Percentiles rank a stretch among this genome's conserved stretches.
These are phyloP conservation scores for Cenchrus purpureus DNA, from an alignment of 176 grass and related monocot species.

Conservation along the genomic window DNA sequence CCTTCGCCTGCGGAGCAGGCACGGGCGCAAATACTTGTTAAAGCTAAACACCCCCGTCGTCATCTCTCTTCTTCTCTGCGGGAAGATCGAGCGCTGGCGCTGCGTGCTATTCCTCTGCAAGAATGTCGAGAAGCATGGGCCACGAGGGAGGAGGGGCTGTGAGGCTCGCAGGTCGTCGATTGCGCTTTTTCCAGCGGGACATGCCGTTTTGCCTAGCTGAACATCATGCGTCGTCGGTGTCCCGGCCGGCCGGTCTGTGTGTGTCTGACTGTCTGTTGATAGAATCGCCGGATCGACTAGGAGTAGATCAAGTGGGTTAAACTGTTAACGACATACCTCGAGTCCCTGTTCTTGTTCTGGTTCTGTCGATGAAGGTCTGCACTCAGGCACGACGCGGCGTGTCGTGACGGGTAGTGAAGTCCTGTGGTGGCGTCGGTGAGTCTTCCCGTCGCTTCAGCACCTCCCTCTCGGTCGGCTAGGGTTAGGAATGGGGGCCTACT, in stretches of 20 bases:
- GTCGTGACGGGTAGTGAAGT: too few species aligned
- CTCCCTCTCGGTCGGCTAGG: too few species aligned
- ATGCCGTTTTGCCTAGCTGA: not conserved
- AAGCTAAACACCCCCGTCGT: not conserved
- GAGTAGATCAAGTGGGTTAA: too few species aligned
- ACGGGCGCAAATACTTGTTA: not conserved
- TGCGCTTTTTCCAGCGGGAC: conserved; percentile 12
- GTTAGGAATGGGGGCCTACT: too few species aligned
- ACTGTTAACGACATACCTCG: too few species aligned
- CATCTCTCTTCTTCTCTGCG: not conserved
- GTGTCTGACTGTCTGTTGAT: too few species aligned
- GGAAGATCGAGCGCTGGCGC: not conserved
- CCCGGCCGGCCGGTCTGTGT: not conserved
- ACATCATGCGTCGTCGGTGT: not conserved
- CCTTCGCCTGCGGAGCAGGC: not conserved
- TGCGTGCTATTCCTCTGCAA: not conserved
- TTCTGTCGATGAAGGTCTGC: too few species aligned
- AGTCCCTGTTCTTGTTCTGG: too few species aligned
- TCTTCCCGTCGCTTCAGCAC: too few species aligned
- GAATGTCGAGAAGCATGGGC: not conserved
- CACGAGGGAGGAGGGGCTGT: not conserved
- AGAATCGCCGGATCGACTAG: too few species aligned
- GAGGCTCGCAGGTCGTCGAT: not conserved
- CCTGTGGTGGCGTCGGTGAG: too few species aligned
- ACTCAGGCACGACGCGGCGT: too few species aligned